Percentiles rank a stretch among this genome's conserved stretches.
phyloP scores from a whole-genome alignment of 2,329 filamentous ascomycete genomes.

The Curvularia lunata region DNA sequence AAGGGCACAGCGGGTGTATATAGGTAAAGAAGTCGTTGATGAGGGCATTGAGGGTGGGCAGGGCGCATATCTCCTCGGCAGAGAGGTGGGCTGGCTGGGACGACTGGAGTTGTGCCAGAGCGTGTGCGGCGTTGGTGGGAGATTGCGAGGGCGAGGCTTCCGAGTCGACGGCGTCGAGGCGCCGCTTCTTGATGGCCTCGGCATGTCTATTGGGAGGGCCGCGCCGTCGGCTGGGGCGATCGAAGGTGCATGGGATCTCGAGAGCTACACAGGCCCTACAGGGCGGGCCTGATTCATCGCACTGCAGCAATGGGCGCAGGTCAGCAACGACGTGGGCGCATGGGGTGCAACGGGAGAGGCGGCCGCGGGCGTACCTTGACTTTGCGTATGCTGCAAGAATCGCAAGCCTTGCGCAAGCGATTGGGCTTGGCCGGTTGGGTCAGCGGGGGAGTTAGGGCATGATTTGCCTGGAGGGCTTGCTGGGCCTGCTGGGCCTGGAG shows the following conservation, averaged over 20 bases:
- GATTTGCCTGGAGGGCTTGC: constrained; percentile 46
- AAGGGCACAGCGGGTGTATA: constrained; percentile 77
- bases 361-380: constrained; percentile 40
- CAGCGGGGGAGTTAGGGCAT: constrained; percentile 34
- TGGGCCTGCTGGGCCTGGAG: constrained; percentile 46
- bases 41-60: constrained; percentile 70
- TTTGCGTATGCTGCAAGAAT: constrained; percentile 52
- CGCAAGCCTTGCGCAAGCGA: constrained; percentile 50
- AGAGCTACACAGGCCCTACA: constrained; percentile 69
- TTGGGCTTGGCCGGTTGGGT: constrained; percentile 43
- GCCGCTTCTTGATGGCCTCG: constrained; percentile 69
- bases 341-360: background rate
- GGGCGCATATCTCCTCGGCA: constrained; percentile 73
- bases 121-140: constrained; percentile 61
- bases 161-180: constrained; percentile 55
- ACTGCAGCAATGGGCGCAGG: constrained; percentile 50
- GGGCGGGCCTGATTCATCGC: constrained; percentile 70
- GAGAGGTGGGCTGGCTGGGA: constrained; percentile 56
- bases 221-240: constrained; percentile 66
- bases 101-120: constrained; percentile 57
- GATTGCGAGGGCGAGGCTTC: constrained; percentile 56
- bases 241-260: constrained; percentile 71
- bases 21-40: constrained; percentile 86
- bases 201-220: constrained; percentile 71
- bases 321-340: constrained; percentile 18